phyloP scores from a whole-genome alignment of 2,329 filamentous ascomycete species.

The Trichoderma aggressivum region DNA sequence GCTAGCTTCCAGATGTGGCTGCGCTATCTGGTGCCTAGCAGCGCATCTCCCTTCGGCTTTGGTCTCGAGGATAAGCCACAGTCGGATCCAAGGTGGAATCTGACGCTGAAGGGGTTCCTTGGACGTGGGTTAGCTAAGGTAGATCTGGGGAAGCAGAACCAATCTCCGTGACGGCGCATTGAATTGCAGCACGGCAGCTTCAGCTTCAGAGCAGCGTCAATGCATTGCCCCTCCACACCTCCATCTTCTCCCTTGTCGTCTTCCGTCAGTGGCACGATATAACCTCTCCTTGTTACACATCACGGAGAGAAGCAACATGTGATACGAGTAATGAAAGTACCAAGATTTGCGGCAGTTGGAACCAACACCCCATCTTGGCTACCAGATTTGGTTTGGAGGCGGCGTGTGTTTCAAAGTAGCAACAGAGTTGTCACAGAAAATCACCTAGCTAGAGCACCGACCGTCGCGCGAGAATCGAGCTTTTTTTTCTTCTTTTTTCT shows the following conservation, averaged over 20 bases:
- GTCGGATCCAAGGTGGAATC: background rate
- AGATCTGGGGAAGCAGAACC: background rate
- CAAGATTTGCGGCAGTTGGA: background rate
- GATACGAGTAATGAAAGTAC: background rate
- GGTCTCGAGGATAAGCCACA: background rate
- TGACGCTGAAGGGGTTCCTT: background rate
- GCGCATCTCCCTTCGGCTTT: background rate
- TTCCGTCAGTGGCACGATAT: background rate
- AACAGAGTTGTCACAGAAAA: constrained; percentile 12
- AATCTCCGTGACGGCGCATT: background rate
- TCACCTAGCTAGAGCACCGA: background rate
- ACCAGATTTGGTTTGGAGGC: constrained; percentile 1
- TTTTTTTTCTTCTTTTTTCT: background rate
- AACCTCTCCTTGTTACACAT: background rate
- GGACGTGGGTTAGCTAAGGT: background rate
- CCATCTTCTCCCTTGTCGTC: background rate
- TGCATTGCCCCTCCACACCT: background rate
- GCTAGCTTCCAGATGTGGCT: background rate
- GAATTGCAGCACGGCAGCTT: background rate
- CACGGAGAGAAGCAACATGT: background rate
- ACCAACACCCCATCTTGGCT: background rate
- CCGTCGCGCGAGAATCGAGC: background rate
- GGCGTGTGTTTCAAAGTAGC: constrained; percentile 9
- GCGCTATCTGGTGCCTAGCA: background rate
- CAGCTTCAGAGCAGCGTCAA: background rate